phyloP scores from a whole-genome alignment of 768 basidiomycete species.

The Auriscalpium microsporum region DNA sequence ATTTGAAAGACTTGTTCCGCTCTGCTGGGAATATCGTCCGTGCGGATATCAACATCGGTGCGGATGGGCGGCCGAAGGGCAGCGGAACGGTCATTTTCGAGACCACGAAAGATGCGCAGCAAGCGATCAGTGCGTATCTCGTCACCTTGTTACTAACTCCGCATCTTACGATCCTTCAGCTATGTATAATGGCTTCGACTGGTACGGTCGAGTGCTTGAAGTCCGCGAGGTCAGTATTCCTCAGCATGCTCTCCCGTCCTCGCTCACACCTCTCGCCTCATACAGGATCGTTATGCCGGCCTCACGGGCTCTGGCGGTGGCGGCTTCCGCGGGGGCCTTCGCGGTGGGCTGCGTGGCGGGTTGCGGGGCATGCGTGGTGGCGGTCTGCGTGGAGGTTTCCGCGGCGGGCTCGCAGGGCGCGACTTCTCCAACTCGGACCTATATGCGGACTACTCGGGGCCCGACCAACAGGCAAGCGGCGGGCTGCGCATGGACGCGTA shows the following conservation, averaged over 20 bases:
- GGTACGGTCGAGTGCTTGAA: constrained; percentile 93
- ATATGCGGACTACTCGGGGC: constrained; percentile 89
- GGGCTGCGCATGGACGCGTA: constrained; percentile 29
- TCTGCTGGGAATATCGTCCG: constrained; percentile 91
- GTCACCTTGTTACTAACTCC: not conserved
- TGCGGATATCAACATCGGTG: constrained; percentile 91
- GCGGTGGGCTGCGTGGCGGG: constrained; percentile 45
- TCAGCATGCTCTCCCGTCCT: not conserved
- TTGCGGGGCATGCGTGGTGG: constrained; percentile 44
- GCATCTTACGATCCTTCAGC: constrained; percentile 33
- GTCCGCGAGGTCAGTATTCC: constrained; percentile 71
- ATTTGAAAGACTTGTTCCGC: constrained; percentile 94
- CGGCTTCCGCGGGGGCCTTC: constrained; percentile 38
- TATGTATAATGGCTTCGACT: constrained; percentile 97
- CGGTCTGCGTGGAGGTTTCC: constrained; percentile 48
- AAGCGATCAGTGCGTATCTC: constrained; percentile 72
- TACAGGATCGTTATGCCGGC: constrained; percentile 81
- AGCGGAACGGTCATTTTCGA: constrained; percentile 98
- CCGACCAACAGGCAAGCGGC: constrained; percentile 49
- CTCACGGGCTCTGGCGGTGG: constrained; percentile 62
- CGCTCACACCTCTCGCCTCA: not conserved
- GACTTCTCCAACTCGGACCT: constrained; percentile 84
- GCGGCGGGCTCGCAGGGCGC: constrained; percentile 43
- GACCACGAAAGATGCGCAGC: constrained; percentile 80
- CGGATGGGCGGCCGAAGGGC: constrained; percentile 89